phyloP scores from a whole-genome alignment of 177 flowering plant genomes.

The Vitis hybrid region DNA sequence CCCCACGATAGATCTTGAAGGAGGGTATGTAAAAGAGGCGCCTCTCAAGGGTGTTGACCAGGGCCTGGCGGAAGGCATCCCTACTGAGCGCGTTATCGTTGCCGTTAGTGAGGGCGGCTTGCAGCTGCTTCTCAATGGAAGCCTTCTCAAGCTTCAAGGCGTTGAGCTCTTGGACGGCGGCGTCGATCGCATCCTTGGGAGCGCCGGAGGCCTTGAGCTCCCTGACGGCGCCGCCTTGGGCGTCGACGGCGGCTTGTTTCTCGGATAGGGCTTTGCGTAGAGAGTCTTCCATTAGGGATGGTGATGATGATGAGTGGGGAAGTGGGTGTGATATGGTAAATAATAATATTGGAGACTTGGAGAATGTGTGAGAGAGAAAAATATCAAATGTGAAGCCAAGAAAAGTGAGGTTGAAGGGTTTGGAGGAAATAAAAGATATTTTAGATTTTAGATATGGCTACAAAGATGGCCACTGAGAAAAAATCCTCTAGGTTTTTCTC shows the following conservation, averaged over 20 bases:
- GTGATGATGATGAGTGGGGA: background rate
- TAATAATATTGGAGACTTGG: too few species aligned
- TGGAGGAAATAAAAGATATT: too few species aligned
- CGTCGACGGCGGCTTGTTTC: slow-evolving; percentile 1
- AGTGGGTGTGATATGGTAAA: background rate
- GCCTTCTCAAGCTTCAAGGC: too few species aligned
- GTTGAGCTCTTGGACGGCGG: background rate
- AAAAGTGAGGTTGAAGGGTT: too few species aligned
- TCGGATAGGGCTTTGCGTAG: slow-evolving; percentile 1
- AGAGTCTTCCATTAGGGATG: background rate
- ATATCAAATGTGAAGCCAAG: too few species aligned
- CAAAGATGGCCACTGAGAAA: too few species aligned
- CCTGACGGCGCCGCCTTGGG: background rate
- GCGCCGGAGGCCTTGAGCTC: background rate
- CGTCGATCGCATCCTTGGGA: background rate
- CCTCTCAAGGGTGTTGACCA: slow-evolving; percentile 79
- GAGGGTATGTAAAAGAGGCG: slow-evolving; percentile 82
- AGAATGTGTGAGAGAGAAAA: too few species aligned
- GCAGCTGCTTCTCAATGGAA: slow-evolving; percentile 37
- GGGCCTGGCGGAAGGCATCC: slow-evolving; percentile 75
- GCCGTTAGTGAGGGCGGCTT: slow-evolving; percentile 23
- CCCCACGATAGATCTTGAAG: slow-evolving; percentile 89
- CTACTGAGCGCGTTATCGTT: slow-evolving; percentile 25
- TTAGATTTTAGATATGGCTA: too few species aligned
- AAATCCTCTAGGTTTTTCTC: too few species aligned